phyloP scores from a whole-genome alignment of 352 stramenopile genomes.

The Pythium phragmiticola region DNA sequence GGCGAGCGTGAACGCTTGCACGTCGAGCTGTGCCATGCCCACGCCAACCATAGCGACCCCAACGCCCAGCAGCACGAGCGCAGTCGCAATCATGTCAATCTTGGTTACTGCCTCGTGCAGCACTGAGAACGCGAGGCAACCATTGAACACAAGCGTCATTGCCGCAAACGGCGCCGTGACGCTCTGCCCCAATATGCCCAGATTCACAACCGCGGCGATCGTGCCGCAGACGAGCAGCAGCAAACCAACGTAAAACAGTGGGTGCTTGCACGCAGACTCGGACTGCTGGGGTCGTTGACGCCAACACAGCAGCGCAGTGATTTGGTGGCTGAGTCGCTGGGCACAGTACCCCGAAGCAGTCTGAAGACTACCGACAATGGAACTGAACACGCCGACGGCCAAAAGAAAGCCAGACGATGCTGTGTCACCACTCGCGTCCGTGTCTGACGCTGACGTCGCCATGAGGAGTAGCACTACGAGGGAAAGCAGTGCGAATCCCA shows the following conservation, averaged over 20 bases:
- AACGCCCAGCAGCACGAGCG: slow-evolving; percentile 36
- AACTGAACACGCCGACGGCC: slow-evolving; percentile 32
- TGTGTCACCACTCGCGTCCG: neutral
- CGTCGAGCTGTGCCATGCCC: slow-evolving; percentile 21
- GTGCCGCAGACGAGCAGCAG: slow-evolving; percentile 35
- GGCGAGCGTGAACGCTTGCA: slow-evolving; percentile 25
- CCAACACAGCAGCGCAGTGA: slow-evolving; percentile 17
- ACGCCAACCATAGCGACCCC: slow-evolving; percentile 33
- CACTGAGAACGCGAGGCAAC: slow-evolving; percentile 31
- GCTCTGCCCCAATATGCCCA: slow-evolving; percentile 39
- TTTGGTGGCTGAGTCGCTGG: slow-evolving; percentile 34
- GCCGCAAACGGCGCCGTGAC: slow-evolving; percentile 39
- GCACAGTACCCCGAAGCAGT: slow-evolving; percentile 39
- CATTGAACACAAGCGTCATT: slow-evolving; percentile 43
- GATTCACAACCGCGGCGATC: slow-evolving; percentile 36
- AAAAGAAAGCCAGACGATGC: slow-evolving; percentile 27
- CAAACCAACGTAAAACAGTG: slow-evolving; percentile 32
- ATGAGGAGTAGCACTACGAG: slow-evolving; percentile 25
- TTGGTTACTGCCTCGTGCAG: slow-evolving; percentile 33
- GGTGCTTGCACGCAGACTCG: neutral
- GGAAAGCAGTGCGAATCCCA: slow-evolving; percentile 32
- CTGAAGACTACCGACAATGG: slow-evolving; percentile 37
- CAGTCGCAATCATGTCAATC: slow-evolving; percentile 33
- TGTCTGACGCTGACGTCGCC: slow-evolving; percentile 8
- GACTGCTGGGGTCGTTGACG: neutral